Base-by-base conservation (phyloP, 176 grass and related monocot species). In the Musa troglodytarum region DNA sequence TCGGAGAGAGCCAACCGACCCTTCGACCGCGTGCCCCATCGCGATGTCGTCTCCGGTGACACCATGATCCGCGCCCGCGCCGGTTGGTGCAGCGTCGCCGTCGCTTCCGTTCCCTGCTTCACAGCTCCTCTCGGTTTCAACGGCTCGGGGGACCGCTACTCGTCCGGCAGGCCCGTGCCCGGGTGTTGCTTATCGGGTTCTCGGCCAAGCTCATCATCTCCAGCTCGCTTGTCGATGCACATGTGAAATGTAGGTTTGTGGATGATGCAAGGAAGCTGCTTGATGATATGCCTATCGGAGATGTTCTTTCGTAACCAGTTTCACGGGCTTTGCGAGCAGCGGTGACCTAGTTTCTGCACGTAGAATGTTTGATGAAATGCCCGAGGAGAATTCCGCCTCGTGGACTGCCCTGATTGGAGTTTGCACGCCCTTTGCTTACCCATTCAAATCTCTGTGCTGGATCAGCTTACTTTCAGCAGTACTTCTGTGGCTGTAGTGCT, bases 301-400 rank as follows among this genome's bases (percentile, higher is more conserved):
- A 80, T 52, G 9, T 74, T 52, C 70, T 55, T 15, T 55, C 79
- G 49, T 96, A 88, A 88, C 89, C 84, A 1, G 17, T 54, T 96
- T 73, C 81, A 83, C 68, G 84, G 81, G 6, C 34, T 96, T 83
- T 50, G 76, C 71, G 52, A 82, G 81, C 54, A 79, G 81, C 26
- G 84, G 84, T 1, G 74, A 82, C 29, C 54, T 96, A 80, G 73
- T 49, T 70, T 23, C 21, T 68, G 89, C 92, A 54, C 77, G 74
- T 28, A 70, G 10, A 53, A 23, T 96, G 54, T 96, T 96, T 63
- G 86, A 96, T 83, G 61, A 72, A 19, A 92, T 92, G 92, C 84
- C 86, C n/a, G 55, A 85, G 34, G 87, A 52, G 77, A 87, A 81
- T 78, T 50, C 66, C 22, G 19, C 85, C 71, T 83, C 82, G 24